Base-by-base conservation (phyloP, 768 basidiomycete species). In the Hygrocybe coccinea region DNA sequence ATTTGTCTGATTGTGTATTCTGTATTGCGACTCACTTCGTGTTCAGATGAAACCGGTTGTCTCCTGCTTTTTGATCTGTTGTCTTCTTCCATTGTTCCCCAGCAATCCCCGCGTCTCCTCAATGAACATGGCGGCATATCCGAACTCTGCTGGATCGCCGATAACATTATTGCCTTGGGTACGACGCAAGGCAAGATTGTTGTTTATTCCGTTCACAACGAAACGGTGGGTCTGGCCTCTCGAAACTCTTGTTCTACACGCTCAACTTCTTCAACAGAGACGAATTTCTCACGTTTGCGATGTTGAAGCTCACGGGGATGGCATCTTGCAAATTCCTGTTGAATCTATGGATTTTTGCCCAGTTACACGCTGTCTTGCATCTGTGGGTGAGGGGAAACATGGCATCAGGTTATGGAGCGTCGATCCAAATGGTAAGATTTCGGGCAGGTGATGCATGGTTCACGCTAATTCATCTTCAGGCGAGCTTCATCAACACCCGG, bases 61-160 rank as follows among this genome's bases (percentile, higher is more conserved):
- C 34, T 49, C 9, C 22, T 35, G 14, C 12, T 49, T n/a, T 25
- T 29, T 35, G 48, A 49, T 21, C 34, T 49, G 17, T 11, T 9
- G 29, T 33, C 48, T 35, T 25, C 8, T 19, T 29, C 25, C 19
- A 25, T 22, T 49, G 2, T 24, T n/a, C 48, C 48, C 12, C 22
- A 22, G 12, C 48, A 49, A 15, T 49, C 48, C 11, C 48, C 21
- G 12, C 24, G 29, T 15, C 48, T 49, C 8, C 48, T 49, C 6
- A 15, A 11, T 10, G 48, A 49, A 49, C 33, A 49, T n/a, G 48
- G 48, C 34, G 48, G 48, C 12, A 49, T 49, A n/a, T 49, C 48
- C 11, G 48, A 49, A 21, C 24, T 49, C 15, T 49, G 48, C 19
- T 49, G 48, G 48, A 15, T 49, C 15, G 25, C 21, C 10, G 19